Conservation (phyloP, 2,329 filamentous ascomycete genomes). For the Berkeleyomyces rouxiae region DNA sequence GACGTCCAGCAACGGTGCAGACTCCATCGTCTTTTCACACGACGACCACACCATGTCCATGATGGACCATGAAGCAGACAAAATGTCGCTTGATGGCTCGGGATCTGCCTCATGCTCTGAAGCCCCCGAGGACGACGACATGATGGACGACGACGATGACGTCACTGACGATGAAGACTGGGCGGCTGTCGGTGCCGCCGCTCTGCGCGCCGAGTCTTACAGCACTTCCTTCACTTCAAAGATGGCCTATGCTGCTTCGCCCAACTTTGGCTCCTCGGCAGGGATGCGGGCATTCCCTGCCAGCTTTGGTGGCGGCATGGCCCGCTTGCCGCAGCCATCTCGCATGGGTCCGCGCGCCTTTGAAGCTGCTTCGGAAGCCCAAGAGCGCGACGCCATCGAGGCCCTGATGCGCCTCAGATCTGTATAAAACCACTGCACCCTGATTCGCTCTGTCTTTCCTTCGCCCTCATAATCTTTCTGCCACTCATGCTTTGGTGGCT, state of each 20-base stretch:
- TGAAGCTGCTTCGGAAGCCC: slow-evolving; percentile 41
- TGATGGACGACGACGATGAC: slow-evolving; percentile 65
- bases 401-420: slow-evolving; percentile 68
- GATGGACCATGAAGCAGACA: slow-evolving; percentile 76
- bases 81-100: slow-evolving; percentile 71
- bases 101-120: slow-evolving; percentile 62
- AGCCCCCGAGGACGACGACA: slow-evolving; percentile 46
- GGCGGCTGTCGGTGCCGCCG: slow-evolving; percentile 75
- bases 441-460: slow-evolving; percentile 10
- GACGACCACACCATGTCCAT: slow-evolving; percentile 50
- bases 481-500: background rate
- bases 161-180: slow-evolving; percentile 93
- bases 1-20: slow-evolving; percentile 43
- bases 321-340: slow-evolving; percentile 34
- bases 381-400: slow-evolving; percentile 69
- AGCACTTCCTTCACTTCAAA: slow-evolving; percentile 30
- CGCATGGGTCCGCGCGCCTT: slow-evolving; percentile 17
- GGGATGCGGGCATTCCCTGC: slow-evolving; percentile 33
- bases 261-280: slow-evolving; percentile 31
- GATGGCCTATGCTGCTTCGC: slow-evolving; percentile 26
- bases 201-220: slow-evolving; percentile 54
- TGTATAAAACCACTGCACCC: slow-evolving; percentile 35
- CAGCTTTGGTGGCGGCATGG: slow-evolving; percentile 30
- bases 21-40: slow-evolving; percentile 61
- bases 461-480: background rate